Evolutionary conservation across 2,329 filamentous ascomycete genomes (phyloP), one percentile per base, ranked within the genome.

Genomic region (Zymoseptoria brevis): DNA sequence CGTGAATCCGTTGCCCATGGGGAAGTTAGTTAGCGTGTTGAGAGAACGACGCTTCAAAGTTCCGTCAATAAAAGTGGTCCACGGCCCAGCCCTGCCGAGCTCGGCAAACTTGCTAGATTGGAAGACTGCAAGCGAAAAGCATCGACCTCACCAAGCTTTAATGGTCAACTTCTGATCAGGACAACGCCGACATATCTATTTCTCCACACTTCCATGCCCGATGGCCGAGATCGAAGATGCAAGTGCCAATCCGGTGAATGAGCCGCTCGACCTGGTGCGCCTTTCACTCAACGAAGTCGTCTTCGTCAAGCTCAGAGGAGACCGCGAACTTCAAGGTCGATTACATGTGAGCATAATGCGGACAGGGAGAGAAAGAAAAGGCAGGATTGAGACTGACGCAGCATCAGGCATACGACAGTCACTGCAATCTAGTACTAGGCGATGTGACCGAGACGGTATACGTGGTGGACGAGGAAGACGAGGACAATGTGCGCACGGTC

Each of bases 401-500:
- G 19, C 2, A 4, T 26, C 60, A 99, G 94, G 94, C 94, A 58
- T 99, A 99, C 74, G 94, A 99, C 73, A 96, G 90, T 71, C 94
- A 99, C 75, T 99, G 95, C 82, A 99, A 99, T 72, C 77, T 99
- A 51, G 90, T 99, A 5, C 82, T 99, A 5, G 93, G 94, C 57
- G 94, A 99, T 66, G 94, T 97, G 4, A 91, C 96, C 72, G 94
- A 99, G 80, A 97, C 93, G 6, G 91, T 99, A 66, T 99, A 96
- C 73, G 81, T 93, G 35, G 87, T 96, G 4, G 92, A 96, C 60
- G 92, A 96, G 61, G 88, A 91, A 16, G 88, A 90, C 21, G 86
- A 88, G 59, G 81, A 93, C 69, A 89, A 86, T 80, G 89, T 92
- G 72, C 66, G 80, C 89, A 96, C 92, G 13, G 85, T 94, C 63